phyloP scores from a whole-genome alignment of 2,329 filamentous ascomycete genomes.

The Calonectria pseudoturangicola region DNA sequence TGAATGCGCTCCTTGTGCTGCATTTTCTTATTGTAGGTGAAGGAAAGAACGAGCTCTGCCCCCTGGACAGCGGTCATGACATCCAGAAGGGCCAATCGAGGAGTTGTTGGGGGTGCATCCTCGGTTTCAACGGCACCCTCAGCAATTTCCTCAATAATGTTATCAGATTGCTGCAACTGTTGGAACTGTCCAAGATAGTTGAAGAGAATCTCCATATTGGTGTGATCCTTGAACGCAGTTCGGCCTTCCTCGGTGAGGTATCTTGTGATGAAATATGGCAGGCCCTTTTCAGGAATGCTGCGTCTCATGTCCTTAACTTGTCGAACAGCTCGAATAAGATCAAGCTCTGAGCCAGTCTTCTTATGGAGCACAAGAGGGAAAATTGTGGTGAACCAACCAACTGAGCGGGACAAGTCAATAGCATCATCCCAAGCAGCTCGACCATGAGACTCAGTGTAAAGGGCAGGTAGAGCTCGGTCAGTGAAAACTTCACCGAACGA shows the following conservation, averaged over 20 bases:
- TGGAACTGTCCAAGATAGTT: constrained; percentile 52
- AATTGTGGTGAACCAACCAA: constrained; percentile 62
- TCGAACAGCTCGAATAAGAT: constrained; percentile 32
- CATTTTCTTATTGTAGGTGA: constrained; percentile 17
- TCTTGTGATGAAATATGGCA: constrained; percentile 46
- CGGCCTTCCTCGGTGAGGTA: constrained; percentile 47
- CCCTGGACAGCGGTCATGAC: constrained; percentile 9
- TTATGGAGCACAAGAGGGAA: constrained; percentile 48
- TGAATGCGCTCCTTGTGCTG: constrained; percentile 6
- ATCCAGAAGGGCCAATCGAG: not conserved
- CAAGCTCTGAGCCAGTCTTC: not conserved
- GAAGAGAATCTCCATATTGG: constrained; percentile 55
- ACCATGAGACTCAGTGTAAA: constrained; percentile 59
- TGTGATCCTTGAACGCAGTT: constrained; percentile 55
- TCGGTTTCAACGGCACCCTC: constrained; percentile 4
- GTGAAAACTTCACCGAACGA: constrained; percentile 53
- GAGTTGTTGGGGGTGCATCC: constrained; percentile 5
- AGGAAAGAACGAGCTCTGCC: not conserved
- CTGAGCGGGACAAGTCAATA: constrained; percentile 56
- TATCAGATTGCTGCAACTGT: constrained; percentile 45
- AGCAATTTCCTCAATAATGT: not conserved
- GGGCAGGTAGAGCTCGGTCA: constrained; percentile 49
- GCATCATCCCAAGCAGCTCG: constrained; percentile 55
- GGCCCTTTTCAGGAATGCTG: constrained; percentile 44
- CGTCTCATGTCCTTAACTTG: constrained; percentile 50